Evolutionary conservation across 2,329 filamentous ascomycete genomes (phyloP).

Genomic region (Paracamarosporium sp.): DNA sequence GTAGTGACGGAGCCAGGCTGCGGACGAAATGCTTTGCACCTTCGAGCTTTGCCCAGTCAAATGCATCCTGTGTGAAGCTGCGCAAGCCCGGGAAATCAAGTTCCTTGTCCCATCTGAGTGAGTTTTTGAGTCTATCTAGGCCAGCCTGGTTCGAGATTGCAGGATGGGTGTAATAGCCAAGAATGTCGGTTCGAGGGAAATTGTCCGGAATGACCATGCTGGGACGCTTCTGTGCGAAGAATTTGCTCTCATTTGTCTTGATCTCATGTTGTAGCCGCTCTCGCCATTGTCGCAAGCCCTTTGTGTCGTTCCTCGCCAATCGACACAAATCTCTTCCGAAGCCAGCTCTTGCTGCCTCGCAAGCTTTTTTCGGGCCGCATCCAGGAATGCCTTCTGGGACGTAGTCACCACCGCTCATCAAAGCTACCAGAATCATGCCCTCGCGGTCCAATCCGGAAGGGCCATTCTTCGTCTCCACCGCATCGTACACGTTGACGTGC

Average conservation of each 20-base stretch:
- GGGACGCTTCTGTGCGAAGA: conserved; percentile 79
- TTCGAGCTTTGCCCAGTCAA: conserved; percentile 81
- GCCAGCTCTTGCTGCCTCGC: conserved; percentile 86
- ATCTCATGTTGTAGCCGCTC: conserved; percentile 76
- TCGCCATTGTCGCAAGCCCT: conserved; percentile 73
- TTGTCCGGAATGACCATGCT: conserved; percentile 76
- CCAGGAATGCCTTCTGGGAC: conserved; percentile 85
- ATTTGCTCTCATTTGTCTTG: conserved; percentile 79
- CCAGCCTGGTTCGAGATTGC: conserved; percentile 72
- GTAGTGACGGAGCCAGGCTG: conserved; percentile 76
- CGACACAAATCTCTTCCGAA: conserved; percentile 80
- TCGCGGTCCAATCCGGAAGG: conserved; percentile 74
- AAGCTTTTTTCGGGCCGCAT: conserved; percentile 87
- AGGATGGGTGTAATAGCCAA: conserved; percentile 88
- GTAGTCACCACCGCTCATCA: conserved; percentile 97
- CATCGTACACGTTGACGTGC: conserved; percentile 83
- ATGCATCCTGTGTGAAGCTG: conserved; percentile 76
- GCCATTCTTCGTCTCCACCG: conserved; percentile 60
- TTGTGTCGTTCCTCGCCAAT: conserved; percentile 65
- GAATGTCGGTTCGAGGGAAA: conserved; percentile 80
- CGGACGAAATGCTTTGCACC: conserved; percentile 87
- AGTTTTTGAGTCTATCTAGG: conserved; percentile 61
- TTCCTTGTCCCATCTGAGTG: conserved; percentile 66
- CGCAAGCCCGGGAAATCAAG: conserved; percentile 73
- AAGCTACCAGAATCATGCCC: conserved; percentile 90